Evolutionary conservation across 495 filamentous ascomycete genomes (phyloP).

Genomic region (Niebla homalea): DNA sequence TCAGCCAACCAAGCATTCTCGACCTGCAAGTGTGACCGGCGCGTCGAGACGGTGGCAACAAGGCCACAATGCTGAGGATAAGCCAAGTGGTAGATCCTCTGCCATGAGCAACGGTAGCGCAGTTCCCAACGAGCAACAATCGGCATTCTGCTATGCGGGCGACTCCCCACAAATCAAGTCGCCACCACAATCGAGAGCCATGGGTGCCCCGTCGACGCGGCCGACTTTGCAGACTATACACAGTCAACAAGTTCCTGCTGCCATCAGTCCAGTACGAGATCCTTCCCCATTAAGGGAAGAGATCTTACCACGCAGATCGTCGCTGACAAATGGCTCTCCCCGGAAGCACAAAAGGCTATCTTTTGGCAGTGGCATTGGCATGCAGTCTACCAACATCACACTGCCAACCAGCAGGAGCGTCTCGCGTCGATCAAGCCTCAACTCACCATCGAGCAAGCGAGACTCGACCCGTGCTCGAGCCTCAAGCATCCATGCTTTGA

Average conservation of each 20-base stretch:
- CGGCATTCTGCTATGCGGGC: constrained; percentile 36
- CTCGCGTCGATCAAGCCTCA: constrained; percentile 14
- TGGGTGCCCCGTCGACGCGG: constrained; percentile 17
- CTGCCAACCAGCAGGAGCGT: not conserved
- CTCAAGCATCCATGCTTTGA: constrained; percentile 5
- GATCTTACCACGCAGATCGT: constrained; percentile 15
- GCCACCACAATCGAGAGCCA: constrained; percentile 2
- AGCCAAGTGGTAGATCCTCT: not conserved
- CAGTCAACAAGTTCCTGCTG: constrained; percentile 17
- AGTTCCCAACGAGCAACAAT: constrained; percentile 1
- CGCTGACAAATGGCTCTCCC: constrained; percentile 20
- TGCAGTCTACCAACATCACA: not conserved
- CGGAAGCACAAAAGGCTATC: constrained; percentile 15
- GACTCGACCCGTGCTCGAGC: constrained; percentile 1
- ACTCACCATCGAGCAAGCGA: not conserved
- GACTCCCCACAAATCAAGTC: constrained; percentile 27
- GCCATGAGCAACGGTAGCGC: constrained; percentile 4
- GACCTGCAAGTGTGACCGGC: constrained; percentile 15
- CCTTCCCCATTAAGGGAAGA: constrained; percentile 33
- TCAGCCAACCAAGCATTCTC: constrained; percentile 27
- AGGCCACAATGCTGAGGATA: constrained; percentile 37
- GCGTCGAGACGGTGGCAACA: constrained; percentile 13
- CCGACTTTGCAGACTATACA: constrained; percentile 27
- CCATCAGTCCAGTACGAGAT: constrained; percentile 19
- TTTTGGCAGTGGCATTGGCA: constrained; percentile 3